phyloP scores from a whole-genome alignment of 2,329 filamentous ascomycete genomes.

The Fonsecaea pedrosoi region DNA sequence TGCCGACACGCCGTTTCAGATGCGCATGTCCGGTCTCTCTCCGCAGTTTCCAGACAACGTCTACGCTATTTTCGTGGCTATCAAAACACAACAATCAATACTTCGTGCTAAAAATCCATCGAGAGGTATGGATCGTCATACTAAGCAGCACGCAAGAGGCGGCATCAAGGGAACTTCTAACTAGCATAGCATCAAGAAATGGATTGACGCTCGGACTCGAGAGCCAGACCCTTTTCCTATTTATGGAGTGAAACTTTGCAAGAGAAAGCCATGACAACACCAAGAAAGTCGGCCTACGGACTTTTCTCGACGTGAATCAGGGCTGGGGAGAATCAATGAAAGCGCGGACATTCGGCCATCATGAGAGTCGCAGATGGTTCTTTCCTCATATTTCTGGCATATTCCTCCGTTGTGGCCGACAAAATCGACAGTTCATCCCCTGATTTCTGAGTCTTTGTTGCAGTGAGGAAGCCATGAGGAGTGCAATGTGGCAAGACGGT shows the following conservation, averaged over 20 bases:
- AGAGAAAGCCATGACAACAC: not conserved
- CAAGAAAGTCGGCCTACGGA: not conserved
- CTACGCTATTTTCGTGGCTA: not conserved
- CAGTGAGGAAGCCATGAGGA: not conserved
- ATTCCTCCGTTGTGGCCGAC: not conserved
- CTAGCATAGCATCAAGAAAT: not conserved
- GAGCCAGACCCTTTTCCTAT: not conserved
- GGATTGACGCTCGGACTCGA: not conserved
- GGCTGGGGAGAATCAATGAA: not conserved
- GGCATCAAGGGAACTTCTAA: not conserved
- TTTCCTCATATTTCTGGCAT: not conserved
- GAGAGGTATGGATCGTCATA: not conserved
- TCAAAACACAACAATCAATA: not conserved
- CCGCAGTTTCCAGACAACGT: not conserved
- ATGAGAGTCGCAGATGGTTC: not conserved
- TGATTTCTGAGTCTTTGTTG: not conserved
- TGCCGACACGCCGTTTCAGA: not conserved
- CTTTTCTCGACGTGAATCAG: not conserved
- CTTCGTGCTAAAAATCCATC: not conserved
- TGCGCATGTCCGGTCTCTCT: not conserved
- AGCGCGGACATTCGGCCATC: slow-evolving; percentile 4
- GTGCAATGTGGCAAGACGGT: not conserved
- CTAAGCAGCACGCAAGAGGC: not conserved
- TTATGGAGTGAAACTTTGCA: not conserved
- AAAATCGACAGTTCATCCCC: not conserved